These are phyloP conservation scores for Trametes villosa DNA, from an alignment of 768 basidiomycete species.

Conservation along the genomic window DNA sequence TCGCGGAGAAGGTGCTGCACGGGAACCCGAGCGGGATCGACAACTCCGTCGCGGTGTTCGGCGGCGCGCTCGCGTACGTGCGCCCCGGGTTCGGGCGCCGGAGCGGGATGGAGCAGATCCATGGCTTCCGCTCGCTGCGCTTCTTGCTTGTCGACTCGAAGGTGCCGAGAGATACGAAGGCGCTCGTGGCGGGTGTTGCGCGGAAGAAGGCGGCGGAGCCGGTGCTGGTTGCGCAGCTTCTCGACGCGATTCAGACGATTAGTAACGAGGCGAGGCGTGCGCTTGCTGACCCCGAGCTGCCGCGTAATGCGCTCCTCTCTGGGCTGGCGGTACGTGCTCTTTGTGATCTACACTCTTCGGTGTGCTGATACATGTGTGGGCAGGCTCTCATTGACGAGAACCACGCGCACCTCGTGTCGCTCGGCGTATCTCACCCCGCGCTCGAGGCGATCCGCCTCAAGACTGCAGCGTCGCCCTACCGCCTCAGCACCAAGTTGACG, in stretches of 20 bases:
- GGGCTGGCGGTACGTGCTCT: conserved; percentile 74
- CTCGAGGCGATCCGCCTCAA: conserved; percentile 81
- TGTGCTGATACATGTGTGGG: conserved; percentile 16
- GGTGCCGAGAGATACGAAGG: conserved; percentile 93
- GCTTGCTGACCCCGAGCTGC: conserved; percentile 73
- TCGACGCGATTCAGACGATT: conserved; percentile 83
- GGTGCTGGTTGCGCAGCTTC: conserved; percentile 75
- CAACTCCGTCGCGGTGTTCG: conserved; percentile 91
- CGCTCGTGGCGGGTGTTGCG: conserved; percentile 86
- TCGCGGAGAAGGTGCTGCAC: conserved; percentile 94
- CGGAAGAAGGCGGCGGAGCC: conserved; percentile 78
- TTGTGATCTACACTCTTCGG: neutral
- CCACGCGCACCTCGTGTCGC: conserved; percentile 78
- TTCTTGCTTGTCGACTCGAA: conserved; percentile 94
- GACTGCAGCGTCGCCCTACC: conserved; percentile 65
- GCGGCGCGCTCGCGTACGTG: conserved; percentile 91
- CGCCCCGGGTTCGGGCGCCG: conserved; percentile 77
- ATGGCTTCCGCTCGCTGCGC: conserved; percentile 88
- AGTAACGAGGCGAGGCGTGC: conserved; percentile 79
- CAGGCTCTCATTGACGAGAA: conserved; percentile 89
- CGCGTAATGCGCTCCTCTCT: conserved; percentile 65
- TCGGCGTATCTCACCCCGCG: conserved; percentile 90
- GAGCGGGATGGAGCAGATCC: conserved; percentile 82
- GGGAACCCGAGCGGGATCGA: conserved; percentile 98
- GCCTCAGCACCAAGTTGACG: conserved; percentile 90